phyloP scores from a whole-genome alignment of 2,329 filamentous ascomycete species.

The Phaeosphaeria sp. region DNA sequence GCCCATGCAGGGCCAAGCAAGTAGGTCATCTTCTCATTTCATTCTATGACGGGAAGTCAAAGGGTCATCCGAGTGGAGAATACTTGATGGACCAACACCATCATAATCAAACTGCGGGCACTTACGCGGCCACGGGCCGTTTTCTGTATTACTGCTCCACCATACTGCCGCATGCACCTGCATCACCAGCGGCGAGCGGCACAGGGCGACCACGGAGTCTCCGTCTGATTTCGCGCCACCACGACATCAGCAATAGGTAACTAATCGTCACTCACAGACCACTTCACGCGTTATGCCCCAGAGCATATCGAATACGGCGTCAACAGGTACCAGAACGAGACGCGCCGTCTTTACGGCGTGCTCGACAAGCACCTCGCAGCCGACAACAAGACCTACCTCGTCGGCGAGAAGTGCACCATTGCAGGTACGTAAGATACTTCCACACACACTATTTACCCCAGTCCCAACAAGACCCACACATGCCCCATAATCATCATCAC shows the following conservation, averaged over 20 bases:
- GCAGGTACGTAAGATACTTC: conserved; percentile 24
- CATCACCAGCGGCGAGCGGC: not conserved
- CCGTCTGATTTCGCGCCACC: not conserved
- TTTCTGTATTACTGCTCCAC: not conserved
- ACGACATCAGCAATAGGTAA: not conserved
- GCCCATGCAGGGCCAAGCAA: conserved; percentile 80
- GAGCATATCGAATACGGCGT: conserved; percentile 84
- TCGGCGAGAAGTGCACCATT: conserved; percentile 70
- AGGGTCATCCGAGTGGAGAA: not conserved
- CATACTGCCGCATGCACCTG: not conserved
- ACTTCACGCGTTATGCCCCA: conserved; percentile 83
- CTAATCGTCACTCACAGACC: conserved; percentile 58
- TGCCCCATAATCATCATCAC: not conserved
- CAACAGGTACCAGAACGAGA: conserved; percentile 83
- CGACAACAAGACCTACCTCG: conserved; percentile 59
- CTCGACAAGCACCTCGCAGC: conserved; percentile 72
- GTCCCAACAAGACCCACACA: not conserved
- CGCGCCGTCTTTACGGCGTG: conserved; percentile 79
- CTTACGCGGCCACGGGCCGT: not conserved
- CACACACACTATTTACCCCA: conserved; percentile 3
- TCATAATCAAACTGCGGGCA: not conserved
- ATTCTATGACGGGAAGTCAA: not conserved
- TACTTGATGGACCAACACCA: not conserved
- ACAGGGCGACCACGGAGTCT: not conserved
- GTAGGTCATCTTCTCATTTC: conserved; percentile 27